Base-by-base conservation (phyloP, 352 stramenopile species). In the Pythium coloratum region DNA sequence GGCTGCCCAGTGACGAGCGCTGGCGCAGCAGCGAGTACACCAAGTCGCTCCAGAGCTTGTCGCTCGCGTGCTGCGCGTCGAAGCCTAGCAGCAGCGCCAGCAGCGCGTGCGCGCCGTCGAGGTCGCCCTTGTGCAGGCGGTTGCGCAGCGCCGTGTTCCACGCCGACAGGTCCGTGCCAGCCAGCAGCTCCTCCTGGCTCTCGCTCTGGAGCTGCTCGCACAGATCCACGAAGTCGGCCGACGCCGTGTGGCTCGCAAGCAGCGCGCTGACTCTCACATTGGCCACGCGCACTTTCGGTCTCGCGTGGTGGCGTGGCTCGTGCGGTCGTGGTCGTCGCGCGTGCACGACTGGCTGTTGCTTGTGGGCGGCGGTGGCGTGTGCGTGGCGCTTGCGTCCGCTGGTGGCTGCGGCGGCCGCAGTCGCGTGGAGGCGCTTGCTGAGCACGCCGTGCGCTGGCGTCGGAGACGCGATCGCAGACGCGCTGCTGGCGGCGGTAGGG, bases 21-120 rank as follows among this genome's bases (percentile, higher is more conserved):
- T 84, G 76, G 0, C 82, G 80, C 73, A 93, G 55, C 33, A 90
- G 59, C 70, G 84, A 84, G 77, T 91, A 93, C 18, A 93, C 71
- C 67, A 93, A 36, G 62, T 93, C 84, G 6, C 66, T 85, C 84
- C 84, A 93, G 38, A 93, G 67, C 67, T 76, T 66, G 63, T 79
- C 73, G 58, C 67, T 89, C 5, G 80, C 72, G 62, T 90, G 86
- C 66, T 85, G 73, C 12, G 59, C 57, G 9, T 57, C 66, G 20
- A 89, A 86, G 51, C 57, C 62, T 13, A 71, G 63, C 46, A 91
- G 59, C n/a, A 91, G 71, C 30, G 68, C 67, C 59, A 93, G 66
- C 58, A 93, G 60, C 53, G 79, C 75, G 0, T 72, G 69, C 3
- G 84, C 81, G 13, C 82, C 80, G 18, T 55, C 62, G 3, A 78